Evolutionary conservation across 805 yeast species (phyloP).

Genomic region (Candida chilensis): DNA sequence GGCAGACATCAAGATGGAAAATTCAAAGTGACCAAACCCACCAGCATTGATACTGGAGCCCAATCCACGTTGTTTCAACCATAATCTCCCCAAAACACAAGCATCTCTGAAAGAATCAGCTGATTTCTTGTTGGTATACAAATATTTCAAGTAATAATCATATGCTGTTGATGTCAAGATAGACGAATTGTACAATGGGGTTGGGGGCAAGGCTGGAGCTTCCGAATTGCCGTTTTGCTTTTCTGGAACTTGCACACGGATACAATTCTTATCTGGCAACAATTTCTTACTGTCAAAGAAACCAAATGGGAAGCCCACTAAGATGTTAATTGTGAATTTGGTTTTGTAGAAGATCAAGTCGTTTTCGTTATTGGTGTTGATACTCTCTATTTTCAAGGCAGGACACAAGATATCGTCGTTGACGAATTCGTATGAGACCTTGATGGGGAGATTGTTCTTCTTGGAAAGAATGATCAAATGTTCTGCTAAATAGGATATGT

Average conservation of each 20-base stretch:
- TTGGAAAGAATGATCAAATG: slow-evolving; percentile 45
- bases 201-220: slow-evolving; percentile 41
- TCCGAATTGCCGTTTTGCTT: slow-evolving; percentile 1
- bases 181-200: slow-evolving; percentile 83
- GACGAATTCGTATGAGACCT: slow-evolving; percentile 52
- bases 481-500: slow-evolving; percentile 70
- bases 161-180: slow-evolving; percentile 60
- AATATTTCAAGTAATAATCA: slow-evolving; percentile 61
- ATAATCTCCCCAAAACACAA: slow-evolving; percentile 73
- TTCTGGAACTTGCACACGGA: slow-evolving; percentile 47
- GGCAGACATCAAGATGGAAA: slow-evolving; percentile 72
- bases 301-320: slow-evolving; percentile 66
- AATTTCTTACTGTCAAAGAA: slow-evolving; percentile 70
- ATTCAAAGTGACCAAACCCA: slow-evolving; percentile 93
- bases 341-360: slow-evolving; percentile 56
- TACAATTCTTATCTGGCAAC: slow-evolving; percentile 72
- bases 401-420: slow-evolving; percentile 79
- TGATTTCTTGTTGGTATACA: slow-evolving; percentile 67
- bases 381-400: slow-evolving; percentile 53
- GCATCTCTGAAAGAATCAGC: slow-evolving; percentile 86
- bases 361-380: slow-evolving; percentile 36
- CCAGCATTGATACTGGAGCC: slow-evolving; percentile 52
- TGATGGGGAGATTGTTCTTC: slow-evolving; percentile 50
- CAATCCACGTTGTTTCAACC: slow-evolving; percentile 87
- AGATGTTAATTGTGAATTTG: slow-evolving; percentile 60